phyloP scores from a whole-genome alignment of 2,329 filamentous ascomycete species.

The Pseudodiploospora longispora region DNA sequence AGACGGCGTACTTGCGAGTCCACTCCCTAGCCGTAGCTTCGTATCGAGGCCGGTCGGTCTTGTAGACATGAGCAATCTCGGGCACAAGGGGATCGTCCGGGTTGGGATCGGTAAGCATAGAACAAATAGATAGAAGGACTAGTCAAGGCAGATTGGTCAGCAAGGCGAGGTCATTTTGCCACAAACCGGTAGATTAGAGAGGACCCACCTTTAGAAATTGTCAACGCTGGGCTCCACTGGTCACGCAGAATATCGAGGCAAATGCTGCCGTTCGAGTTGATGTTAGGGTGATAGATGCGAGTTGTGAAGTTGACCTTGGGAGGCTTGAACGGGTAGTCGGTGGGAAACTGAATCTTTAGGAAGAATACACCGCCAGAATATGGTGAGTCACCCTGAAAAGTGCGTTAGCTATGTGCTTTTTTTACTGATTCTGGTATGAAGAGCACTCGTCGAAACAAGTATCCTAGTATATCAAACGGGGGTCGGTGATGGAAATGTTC shows the following conservation, averaged over 20 bases:
- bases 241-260: constrained; percentile 97
- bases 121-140: constrained; percentile 99
- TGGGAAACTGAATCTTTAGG: constrained; percentile 97
- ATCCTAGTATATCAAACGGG: no score
- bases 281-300: constrained; percentile 99
- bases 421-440: neutral
- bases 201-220: constrained; percentile 84
- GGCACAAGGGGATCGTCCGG: constrained; percentile 97
- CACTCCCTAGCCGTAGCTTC: constrained; percentile 95
- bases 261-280: constrained; percentile 99
- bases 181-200: neutral
- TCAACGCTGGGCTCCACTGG: constrained; percentile 97
- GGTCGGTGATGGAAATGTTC: neutral
- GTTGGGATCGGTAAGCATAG: constrained; percentile 99
- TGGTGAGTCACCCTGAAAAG: constrained; percentile 77
- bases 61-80: constrained; percentile 99
- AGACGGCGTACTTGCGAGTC: constrained; percentile 99
- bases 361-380: constrained; percentile 99
- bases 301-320: constrained; percentile 99
- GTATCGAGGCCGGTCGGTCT: constrained; percentile 93
- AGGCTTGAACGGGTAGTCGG: constrained; percentile 99
- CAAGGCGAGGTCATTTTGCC: neutral
- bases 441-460: no score
- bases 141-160: constrained; percentile 8
- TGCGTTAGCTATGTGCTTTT: constrained; percentile 20